Evolutionary conservation across 2,329 filamentous ascomycete genomes (phyloP).

Genomic region (Aspergillus sergii): DNA sequence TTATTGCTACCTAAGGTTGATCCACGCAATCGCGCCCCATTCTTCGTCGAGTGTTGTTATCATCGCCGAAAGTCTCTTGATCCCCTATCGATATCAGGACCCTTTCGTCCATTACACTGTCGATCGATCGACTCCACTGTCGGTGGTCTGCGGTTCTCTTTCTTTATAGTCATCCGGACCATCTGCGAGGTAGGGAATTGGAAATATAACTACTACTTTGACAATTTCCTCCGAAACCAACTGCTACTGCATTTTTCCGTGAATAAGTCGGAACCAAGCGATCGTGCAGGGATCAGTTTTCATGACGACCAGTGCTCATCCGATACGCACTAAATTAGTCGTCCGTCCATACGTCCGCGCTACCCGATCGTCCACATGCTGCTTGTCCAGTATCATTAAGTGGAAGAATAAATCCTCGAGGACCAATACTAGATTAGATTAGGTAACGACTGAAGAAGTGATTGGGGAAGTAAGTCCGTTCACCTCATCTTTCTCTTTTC

Average conservation of each 20-base stretch:
- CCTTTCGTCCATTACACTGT: not conserved
- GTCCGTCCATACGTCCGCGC: conserved; percentile 19
- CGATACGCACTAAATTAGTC: conserved; percentile 11
- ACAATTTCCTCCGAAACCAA: not conserved
- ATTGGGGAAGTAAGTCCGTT: conserved; percentile 3
- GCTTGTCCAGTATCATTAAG: conserved; percentile 1
- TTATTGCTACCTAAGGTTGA: conserved; percentile 11
- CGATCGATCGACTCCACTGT: not conserved
- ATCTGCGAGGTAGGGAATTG: not conserved
- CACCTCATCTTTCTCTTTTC: not conserved
- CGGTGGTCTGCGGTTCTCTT: not conserved
- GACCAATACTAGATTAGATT: conserved; percentile 7
- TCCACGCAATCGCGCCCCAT: conserved; percentile 9
- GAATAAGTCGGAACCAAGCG: not conserved
- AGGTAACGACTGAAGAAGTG: conserved; percentile 4
- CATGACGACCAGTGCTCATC: not conserved
- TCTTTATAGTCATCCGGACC: not conserved
- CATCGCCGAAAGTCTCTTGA: not conserved
- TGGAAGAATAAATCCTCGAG: not conserved
- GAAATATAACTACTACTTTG: not conserved
- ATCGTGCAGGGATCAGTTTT: conserved; percentile 1
- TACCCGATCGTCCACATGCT: conserved; percentile 19
- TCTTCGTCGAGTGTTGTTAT: not conserved
- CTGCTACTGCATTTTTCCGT: not conserved
- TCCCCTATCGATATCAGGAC: not conserved